These are phyloP conservation scores for Auriculariales sp. DNA, from an alignment of 768 basidiomycete genomes.

Conservation along the genomic window DNA sequence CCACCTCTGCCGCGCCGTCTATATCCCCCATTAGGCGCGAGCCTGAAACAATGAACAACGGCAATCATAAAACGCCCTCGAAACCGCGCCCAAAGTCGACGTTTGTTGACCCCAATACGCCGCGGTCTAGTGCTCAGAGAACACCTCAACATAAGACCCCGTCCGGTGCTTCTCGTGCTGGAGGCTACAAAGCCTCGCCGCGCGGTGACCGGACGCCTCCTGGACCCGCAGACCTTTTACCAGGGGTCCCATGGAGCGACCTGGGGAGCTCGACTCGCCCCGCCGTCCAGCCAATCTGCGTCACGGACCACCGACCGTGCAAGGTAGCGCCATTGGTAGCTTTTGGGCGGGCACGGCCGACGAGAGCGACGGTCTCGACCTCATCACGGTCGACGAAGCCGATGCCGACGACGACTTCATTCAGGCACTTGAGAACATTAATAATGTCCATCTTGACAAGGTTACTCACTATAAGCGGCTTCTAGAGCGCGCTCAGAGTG, in stretches of 20 bases:
- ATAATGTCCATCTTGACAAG: constrained; percentile 32
- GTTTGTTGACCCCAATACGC: not conserved
- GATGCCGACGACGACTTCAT: constrained; percentile 20
- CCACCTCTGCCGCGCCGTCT: no score
- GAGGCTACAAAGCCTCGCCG: not conserved
- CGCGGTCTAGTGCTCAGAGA: not conserved
- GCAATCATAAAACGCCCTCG: no score
- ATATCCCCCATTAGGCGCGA: no score
- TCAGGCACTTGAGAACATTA: constrained; percentile 24
- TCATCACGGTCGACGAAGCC: not conserved
- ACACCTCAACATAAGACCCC: not conserved
- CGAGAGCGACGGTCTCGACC: not conserved
- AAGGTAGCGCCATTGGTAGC: not conserved
- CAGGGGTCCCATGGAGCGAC: not conserved
- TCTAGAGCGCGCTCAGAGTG: constrained; percentile 66
- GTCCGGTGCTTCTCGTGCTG: not conserved
- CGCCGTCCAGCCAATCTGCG: not conserved
- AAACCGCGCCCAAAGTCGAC: no score
- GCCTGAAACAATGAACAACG: no score
- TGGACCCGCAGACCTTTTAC: no score
- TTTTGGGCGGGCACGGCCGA: not conserved
- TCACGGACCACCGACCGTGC: not conserved
- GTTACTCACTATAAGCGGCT: constrained; percentile 65
- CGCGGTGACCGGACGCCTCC: not conserved
- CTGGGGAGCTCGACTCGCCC: constrained; percentile 1